Base-by-base conservation (phyloP, 2,329 filamentous ascomycete species). In the Aureobasidium sp. region DNA sequence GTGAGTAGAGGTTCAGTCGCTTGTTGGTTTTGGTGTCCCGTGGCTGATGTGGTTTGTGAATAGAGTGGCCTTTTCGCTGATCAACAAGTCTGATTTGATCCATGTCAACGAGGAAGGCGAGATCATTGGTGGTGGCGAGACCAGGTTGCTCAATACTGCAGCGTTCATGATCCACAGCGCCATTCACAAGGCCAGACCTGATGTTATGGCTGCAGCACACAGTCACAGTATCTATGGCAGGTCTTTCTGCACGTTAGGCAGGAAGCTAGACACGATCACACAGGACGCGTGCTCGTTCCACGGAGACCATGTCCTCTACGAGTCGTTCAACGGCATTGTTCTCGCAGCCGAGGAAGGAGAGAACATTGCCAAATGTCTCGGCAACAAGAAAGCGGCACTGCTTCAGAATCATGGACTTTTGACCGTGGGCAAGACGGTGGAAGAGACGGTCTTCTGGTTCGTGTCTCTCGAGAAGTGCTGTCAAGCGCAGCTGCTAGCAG, bases 401-500 rank as follows among this genome's bases (percentile, higher is more conserved):
- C 62, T 79, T 60, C 72, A 75, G 64, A 78, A 78, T 64, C 77
- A 79, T 64, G 77, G 79, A 3, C 65, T 81, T 15, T 65, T 82
- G 51, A 81, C 77, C 5, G 72, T 73, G 15, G 77, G 75, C 2
- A 56, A 69, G 37, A 74, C 73, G 2, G 71, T 79, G 25, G 77
- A 77, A 62, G 76, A 75, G 68, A 71, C 74, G 17, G 71, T 74
- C 14, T 77, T 76, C 64, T 77, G 75, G 70, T 79, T 78, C 63
- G 67, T 76, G 15, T 71, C 68, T 12, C 57, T 78, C 53, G 76
- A 78, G 62, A 73, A 75, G 63, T 73, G 71, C 57, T 78, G 76
- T 64, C 73, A 77, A 37, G 67, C 68, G 8, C 76, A 77, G 64
- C 67, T 78, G 42, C 71, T 85, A 57, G 83, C 82, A 1, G 83